Percentiles rank a stretch among this genome's conserved stretches.
Evolutionary conservation across 2,329 filamentous ascomycete genomes (phyloP).

Genomic region (Pseudogymnoascus sp.): DNA sequence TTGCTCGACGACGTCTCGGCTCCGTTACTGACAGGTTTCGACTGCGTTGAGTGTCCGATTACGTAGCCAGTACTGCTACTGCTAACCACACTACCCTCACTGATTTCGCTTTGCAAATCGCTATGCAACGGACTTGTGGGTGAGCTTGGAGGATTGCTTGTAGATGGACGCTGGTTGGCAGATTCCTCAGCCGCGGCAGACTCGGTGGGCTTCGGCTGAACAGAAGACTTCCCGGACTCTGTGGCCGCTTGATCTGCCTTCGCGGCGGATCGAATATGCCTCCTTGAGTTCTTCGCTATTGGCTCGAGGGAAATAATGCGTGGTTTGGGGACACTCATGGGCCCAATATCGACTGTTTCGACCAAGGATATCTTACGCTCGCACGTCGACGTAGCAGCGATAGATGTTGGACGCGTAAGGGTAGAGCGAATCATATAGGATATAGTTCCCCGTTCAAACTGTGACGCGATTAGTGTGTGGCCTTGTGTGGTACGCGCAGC

Average conservation of each 20-base stretch:
- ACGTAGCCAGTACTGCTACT: constrained; percentile 30
- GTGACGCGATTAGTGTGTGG: constrained; percentile 6
- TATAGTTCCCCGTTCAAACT: constrained; percentile 95
- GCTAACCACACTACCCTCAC: constrained; percentile 54
- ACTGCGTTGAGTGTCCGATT: constrained; percentile 40
- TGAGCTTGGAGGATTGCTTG: constrained; percentile 37
- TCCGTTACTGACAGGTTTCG: constrained; percentile 55
- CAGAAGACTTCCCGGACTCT: constrained; percentile 15
- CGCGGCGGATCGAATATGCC: constrained; percentile 45
- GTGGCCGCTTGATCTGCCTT: constrained; percentile 13
- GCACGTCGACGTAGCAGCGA: constrained; percentile 71
- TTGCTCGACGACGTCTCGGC: constrained; percentile 34
- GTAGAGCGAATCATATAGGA: constrained; percentile 88
- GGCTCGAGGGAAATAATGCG: constrained; percentile 83
- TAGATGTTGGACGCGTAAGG: constrained; percentile 80
- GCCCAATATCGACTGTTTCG: constrained; percentile 79
- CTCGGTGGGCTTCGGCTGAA: constrained; percentile 17
- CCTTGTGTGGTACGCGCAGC: not conserved
- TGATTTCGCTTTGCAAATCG: constrained; percentile 62
- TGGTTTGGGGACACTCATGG: constrained; percentile 66
- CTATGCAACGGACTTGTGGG: constrained; percentile 42
- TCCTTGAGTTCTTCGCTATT: constrained; percentile 63
- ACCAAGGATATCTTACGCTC: constrained; percentile 74
- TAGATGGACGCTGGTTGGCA: constrained; percentile 29
- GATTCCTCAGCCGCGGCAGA: constrained; percentile 27